These are phyloP conservation scores for Vigna unguiculata DNA, from an alignment of 306 rosid species.

Conservation along the genomic window DNA sequence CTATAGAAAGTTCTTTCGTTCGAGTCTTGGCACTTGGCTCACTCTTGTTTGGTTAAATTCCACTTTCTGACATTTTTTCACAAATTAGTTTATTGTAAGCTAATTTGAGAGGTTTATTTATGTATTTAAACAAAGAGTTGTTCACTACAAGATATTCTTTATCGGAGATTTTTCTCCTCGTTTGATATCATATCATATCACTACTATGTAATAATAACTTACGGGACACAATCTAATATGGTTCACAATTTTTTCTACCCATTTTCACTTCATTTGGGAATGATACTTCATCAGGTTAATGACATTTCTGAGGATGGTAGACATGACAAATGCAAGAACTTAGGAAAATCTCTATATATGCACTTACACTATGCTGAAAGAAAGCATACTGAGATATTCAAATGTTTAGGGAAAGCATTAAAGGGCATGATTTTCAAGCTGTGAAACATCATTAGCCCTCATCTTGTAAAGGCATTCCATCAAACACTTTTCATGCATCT, in stretches of 20 bases:
- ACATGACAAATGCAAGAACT: neutral
- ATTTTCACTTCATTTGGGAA: conserved; percentile 1
- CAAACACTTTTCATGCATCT: too few species aligned
- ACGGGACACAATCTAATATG: conserved; percentile 32
- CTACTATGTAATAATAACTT: conserved; percentile 44
- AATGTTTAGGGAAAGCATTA: too few species aligned
- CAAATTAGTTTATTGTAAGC: conserved; percentile 49
- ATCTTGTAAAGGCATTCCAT: too few species aligned
- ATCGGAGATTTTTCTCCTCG: conserved; percentile 14
- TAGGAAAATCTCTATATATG: too few species aligned
- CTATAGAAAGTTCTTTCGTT: conserved; percentile 6
- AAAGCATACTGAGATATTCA: too few species aligned
- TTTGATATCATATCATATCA: conserved; percentile 28
- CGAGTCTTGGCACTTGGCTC: conserved; percentile 21
- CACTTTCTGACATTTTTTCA: conserved; percentile 36
- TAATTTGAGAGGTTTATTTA: conserved; percentile 50
- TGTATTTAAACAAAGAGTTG: conserved; percentile 38
- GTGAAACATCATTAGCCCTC: too few species aligned
- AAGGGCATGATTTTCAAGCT: too few species aligned
- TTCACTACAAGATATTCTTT: conserved; percentile 35
- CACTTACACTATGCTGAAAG: too few species aligned
- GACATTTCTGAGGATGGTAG: neutral
- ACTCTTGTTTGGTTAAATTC: conserved; percentile 36
- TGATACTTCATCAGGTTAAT: neutral
- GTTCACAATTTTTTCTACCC: conserved; percentile 6